Evolutionary conservation across 1,284 basidiomycete species (phyloP).

Genomic region (Entoloma clypeatum): DNA sequence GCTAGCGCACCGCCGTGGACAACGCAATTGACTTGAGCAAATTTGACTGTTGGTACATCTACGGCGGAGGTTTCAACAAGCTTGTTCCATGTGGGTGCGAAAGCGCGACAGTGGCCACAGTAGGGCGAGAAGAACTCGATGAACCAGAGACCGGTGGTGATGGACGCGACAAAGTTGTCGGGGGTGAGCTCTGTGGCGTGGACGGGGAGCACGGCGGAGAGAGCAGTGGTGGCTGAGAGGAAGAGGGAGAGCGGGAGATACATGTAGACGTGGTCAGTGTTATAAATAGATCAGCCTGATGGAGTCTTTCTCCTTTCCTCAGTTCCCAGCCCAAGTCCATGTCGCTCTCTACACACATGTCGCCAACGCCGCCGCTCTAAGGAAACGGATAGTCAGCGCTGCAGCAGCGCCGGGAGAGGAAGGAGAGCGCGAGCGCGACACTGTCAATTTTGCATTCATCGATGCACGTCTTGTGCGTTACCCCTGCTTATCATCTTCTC

Average conservation of each 20-base stretch:
- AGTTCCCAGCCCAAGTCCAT: constrained; percentile 50
- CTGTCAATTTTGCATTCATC: constrained; percentile 86
- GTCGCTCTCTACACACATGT: constrained; percentile 69
- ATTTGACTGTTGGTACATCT: constrained; percentile 56
- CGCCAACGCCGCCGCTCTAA: constrained; percentile 57
- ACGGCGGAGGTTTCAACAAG: constrained; percentile 58
- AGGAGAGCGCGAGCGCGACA: constrained; percentile 67
- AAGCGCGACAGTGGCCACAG: constrained; percentile 73
- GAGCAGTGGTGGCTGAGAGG: constrained; percentile 15
- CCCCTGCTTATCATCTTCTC: background rate
- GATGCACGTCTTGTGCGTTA: constrained; percentile 64
- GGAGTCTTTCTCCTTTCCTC: constrained; percentile 53
- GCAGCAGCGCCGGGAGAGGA: constrained; percentile 52
- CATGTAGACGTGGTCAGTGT: too few species aligned
- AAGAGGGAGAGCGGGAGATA: constrained; percentile 20
- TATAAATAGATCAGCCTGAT: constrained; percentile 33
- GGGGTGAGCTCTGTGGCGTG: constrained; percentile 45
- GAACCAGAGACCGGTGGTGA: constrained; percentile 70
- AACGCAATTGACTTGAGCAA: constrained; percentile 86
- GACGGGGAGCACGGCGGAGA: constrained; percentile 19
- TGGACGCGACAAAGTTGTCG: constrained; percentile 58
- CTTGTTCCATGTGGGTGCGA: constrained; percentile 82
- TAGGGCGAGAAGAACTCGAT: constrained; percentile 78
- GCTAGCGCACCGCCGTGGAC: constrained; percentile 80
- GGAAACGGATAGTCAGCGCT: constrained; percentile 66